Evolutionary conservation across 2,329 filamentous ascomycete genomes (phyloP), one percentile per base, ranked within the genome.

Genomic region (Balansia obtecta): DNA sequence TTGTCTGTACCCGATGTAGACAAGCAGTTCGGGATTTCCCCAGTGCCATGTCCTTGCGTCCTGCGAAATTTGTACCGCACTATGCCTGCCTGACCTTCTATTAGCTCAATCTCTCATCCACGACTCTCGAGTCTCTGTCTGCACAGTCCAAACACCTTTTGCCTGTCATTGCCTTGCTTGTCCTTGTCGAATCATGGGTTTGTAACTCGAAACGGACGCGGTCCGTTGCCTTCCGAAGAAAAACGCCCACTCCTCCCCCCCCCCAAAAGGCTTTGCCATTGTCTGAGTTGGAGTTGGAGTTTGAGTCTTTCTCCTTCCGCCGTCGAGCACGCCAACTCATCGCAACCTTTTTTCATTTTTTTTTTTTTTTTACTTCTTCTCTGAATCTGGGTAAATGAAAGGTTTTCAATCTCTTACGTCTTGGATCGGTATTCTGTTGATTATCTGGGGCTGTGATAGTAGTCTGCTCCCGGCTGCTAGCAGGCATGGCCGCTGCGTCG

Each of bases 401-500:
- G 30, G 11, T 46, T 48, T 32, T 48, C 32, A n/a, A 46, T 15
- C n/a, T 41, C 27, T 30, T 1, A 30, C 13, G 12, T 9, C 43
- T 20, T 30, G 38, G 27, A 10, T 51, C 30, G 45, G 30, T 32
- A 43, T 18, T 37, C 34, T 44, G 41, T 32, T 40, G 40, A 33
- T 41, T 22, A 20, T 34, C 20, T 38, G 18, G 45, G 37, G 33
- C 41, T 51, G 45, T 33, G 30, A 39, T 20, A 41, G 4, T 48
- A n/a, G 15, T 27, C 38, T 42, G 37, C 46, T 49, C 42, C 32
- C 20, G 18, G n/a, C 48, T 44, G 30, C n/a, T 49, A 37, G 49
- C 44, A 46, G 51, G 61, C 58, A 71, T 71, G 64, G 63, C 64
- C 50, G 60, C 63, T 50, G 58, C 63, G 46, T 67, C 65, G 13